phyloP scores from a whole-genome alignment of 441 rosid species.

The Monsonia emarginata region DNA sequence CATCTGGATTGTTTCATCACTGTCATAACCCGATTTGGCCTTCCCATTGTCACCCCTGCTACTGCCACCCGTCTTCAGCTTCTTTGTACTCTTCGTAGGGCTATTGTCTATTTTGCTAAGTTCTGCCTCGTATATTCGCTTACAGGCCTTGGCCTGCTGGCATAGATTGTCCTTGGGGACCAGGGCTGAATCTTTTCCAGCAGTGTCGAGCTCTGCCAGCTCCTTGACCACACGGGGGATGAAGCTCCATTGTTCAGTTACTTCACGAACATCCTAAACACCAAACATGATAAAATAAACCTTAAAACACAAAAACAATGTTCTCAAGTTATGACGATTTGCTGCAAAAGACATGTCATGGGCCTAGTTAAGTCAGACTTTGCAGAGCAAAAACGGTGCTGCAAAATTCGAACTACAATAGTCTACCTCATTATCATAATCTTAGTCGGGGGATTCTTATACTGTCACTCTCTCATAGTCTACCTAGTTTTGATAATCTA shows the following conservation, averaged over 20 bases:
- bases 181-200: constrained; percentile 19
- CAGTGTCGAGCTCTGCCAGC: constrained; percentile 44
- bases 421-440: too few species aligned
- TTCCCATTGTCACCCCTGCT: constrained; percentile 12
- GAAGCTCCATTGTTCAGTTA: constrained; percentile 75
- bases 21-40: constrained; percentile 37
- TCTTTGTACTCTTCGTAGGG: constrained; percentile 16
- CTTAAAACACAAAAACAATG: background rate
- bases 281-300: background rate
- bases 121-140: constrained; percentile 50
- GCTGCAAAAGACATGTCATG: background rate
- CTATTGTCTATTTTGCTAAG: constrained; percentile 23
- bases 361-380: background rate
- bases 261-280: constrained; percentile 42
- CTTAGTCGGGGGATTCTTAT: too few species aligned
- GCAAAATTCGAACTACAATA: background rate
- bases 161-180: constrained; percentile 41
- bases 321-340: background rate
- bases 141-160: constrained; percentile 49
- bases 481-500: too few species aligned
- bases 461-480: background rate
- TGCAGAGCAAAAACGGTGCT: background rate
- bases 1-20: constrained; percentile 87
- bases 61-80: constrained; percentile 17
- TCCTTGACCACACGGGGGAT: constrained; percentile 68